Evolutionary conservation across 495 filamentous ascomycete species (phyloP), one percentile per base, ranked within the genome.

Genomic region (Lasiosphaeria hispida): DNA sequence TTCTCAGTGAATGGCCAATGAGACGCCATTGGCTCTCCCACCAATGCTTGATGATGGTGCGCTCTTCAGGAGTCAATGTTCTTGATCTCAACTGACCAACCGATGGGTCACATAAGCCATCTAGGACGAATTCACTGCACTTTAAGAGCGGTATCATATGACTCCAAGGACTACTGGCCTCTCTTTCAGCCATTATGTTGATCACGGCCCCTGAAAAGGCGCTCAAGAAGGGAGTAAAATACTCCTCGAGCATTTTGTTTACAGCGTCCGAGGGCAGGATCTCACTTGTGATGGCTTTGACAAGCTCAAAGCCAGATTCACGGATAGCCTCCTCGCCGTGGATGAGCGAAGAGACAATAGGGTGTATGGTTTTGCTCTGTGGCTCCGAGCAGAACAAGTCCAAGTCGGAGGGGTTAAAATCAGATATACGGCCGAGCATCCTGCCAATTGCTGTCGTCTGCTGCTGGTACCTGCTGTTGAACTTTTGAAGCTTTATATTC

Each of bases 11-110:
- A 11, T 87, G 83, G 3, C 84, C 84, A 47, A 97, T 71, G 33
- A 81, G 81, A 41, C 82, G 80, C 94, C 94, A 98, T 59, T 90
- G 79, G 48, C 80, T 79, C 58, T 84, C 80, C 95, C 95, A 98
- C 71, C 95, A 90, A 14, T 73, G 78, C 63, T 86, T 79, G 23
- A 94, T 72, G 7, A 83, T 79, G 40, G 83, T 77, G 18, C 80
- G 75, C 62, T 92, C 88, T 43, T 75, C 75, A n/a, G 77, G 67
- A 18, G 81, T 79, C 34, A 84, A 73, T 10, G 79, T 78, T 38
- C 80, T 82, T 40, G 82, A 85, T 51, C 91, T 80, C 33, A 98
- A 80, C 49, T 96, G 79, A 53, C 94, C 95, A 53, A 84, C 82
- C 45, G 89, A 84, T 5, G 83, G 83, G 58, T 96, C 89, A 79